phyloP scores from a whole-genome alignment of 139 green algal genomes.

The Raphidocelis subcapitata region DNA sequence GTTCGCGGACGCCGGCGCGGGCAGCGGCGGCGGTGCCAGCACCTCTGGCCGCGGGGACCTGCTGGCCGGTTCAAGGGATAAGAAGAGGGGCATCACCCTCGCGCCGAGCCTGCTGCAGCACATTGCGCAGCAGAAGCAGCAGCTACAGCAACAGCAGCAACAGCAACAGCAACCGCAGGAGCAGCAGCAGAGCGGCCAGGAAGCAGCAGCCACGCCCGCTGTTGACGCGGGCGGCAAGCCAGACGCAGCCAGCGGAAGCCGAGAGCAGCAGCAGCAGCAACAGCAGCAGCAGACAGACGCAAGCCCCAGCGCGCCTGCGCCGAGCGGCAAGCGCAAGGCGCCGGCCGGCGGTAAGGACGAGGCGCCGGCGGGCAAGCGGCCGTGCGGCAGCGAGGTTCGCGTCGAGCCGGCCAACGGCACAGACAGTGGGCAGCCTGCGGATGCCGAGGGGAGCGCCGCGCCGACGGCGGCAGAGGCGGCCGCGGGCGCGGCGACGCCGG shows the following conservation, averaged over 20 bases:
- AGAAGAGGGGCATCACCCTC: neutral
- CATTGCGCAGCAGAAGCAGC: neutral
- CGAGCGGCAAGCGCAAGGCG: no score
- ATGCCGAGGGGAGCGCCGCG: no score
- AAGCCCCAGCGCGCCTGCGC: no score
- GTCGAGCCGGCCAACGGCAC: no score
- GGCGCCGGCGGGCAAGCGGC: no score
- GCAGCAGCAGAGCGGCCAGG: neutral
- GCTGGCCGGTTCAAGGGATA: slow-evolving; percentile 4
- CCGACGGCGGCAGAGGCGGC: no score
- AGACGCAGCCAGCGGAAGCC: slow-evolving; percentile 5
- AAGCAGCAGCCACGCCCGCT: neutral
- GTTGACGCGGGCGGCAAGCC: neutral
- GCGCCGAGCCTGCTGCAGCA: slow-evolving; percentile 16
- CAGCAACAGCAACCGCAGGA: neutral
- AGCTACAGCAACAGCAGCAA: slow-evolving; percentile 6
- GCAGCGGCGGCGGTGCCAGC: neutral
- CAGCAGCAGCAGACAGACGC: neutral
- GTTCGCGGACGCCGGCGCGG: no score
- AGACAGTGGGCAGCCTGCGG: no score
- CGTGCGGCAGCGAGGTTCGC: no score
- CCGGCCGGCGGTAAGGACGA: no score
- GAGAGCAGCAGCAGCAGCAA: slow-evolving; percentile 9
- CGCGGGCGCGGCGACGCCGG: no score
- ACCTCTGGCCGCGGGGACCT: neutral